A percentile compares a stretch with the other conserved stretches of the same genome.
These are phyloP conservation scores for Pulveroboletus ravenelii DNA, from an alignment of 768 basidiomycete genomes.

Conservation along the genomic window DNA sequence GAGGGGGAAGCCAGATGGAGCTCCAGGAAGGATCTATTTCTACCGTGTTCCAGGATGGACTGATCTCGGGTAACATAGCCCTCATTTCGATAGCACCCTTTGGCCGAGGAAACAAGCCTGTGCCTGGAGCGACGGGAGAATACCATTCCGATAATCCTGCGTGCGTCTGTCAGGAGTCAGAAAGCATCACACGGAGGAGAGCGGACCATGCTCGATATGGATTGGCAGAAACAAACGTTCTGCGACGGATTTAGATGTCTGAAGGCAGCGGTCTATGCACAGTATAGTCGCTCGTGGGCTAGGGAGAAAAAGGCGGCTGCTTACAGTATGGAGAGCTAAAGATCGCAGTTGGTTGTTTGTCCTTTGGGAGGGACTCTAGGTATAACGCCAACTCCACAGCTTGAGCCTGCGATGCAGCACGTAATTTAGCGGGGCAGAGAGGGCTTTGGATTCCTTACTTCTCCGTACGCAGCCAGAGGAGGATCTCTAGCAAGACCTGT, in stretches of 20 bases:
- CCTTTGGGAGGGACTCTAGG: constrained; percentile 58
- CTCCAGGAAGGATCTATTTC: constrained; percentile 60
- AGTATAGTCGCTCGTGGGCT: not conserved
- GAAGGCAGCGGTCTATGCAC: constrained; percentile 74
- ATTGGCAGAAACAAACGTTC: constrained; percentile 61
- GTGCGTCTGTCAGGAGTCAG: not conserved
- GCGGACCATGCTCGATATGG: constrained; percentile 71
- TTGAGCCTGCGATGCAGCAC: constrained; percentile 45
- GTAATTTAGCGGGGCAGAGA: not conserved
- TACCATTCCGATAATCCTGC: constrained; percentile 77
- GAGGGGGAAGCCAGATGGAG: constrained; percentile 64
- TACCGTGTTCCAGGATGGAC: constrained; percentile 57
- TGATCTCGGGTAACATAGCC: constrained; percentile 52
- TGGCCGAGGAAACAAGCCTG: constrained; percentile 76
- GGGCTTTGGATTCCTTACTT: constrained; percentile 34
- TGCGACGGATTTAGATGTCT: constrained; percentile 67
- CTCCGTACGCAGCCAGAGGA: constrained; percentile 67
- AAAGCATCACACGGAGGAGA: constrained; percentile 4
- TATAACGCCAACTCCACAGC: constrained; percentile 67
- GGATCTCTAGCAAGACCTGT: constrained; percentile 72
- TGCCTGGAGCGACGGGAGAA: constrained; percentile 59
- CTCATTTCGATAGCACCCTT: constrained; percentile 49
- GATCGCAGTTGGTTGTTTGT: constrained; percentile 69
- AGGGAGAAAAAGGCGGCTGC: constrained; percentile 7
- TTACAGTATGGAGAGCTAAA: constrained; percentile 84